phyloP scores from a whole-genome alignment of 257 asterid species.

The Henckelia pumila region DNA sequence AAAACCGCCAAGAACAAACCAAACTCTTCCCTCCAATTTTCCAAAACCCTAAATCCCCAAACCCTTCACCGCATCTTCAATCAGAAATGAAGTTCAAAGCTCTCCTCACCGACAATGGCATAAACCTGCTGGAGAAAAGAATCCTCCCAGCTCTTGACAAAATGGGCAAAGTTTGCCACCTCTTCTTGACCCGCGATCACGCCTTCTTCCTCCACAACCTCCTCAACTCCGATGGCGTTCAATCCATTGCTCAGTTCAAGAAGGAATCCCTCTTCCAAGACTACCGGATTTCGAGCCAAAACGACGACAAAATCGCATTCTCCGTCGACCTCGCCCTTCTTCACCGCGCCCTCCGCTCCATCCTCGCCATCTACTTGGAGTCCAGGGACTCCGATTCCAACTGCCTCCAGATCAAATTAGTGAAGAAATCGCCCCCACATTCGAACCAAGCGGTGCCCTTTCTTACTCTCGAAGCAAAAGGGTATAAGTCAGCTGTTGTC shows the following conservation, averaged over 20 bases:
- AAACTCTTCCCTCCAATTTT: no score
- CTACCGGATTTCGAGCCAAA: slow-evolving; percentile 68
- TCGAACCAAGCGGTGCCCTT: slow-evolving; percentile 74
- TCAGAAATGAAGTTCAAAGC: slow-evolving; percentile 78
- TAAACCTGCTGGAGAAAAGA: slow-evolving; percentile 74
- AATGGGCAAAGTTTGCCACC: slow-evolving; percentile 71
- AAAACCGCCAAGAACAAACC: no score
- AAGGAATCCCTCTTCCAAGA: slow-evolving; percentile 66
- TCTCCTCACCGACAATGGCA: slow-evolving; percentile 68
- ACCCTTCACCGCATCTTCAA: neutral
- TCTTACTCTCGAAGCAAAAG: slow-evolving; percentile 76
- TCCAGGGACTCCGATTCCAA: slow-evolving; percentile 34
- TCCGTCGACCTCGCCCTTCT: slow-evolving; percentile 81
- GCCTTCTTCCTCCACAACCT: slow-evolving; percentile 92
- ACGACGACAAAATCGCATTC: slow-evolving; percentile 71
- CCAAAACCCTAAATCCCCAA: neutral
- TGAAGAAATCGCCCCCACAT: slow-evolving; percentile 72
- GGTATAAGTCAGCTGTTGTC: slow-evolving; percentile 72
- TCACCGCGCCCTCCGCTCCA: slow-evolving; percentile 90
- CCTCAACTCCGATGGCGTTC: slow-evolving; percentile 77
- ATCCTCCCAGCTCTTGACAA: slow-evolving; percentile 84
- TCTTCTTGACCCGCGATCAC: slow-evolving; percentile 71
- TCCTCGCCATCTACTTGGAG: slow-evolving; percentile 59
- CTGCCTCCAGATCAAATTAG: slow-evolving; percentile 66
- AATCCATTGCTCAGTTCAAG: slow-evolving; percentile 79